These are phyloP conservation scores for Euphorbia tirucalli DNA, from an alignment of 345 rosid genomes.

Conservation along the genomic window DNA sequence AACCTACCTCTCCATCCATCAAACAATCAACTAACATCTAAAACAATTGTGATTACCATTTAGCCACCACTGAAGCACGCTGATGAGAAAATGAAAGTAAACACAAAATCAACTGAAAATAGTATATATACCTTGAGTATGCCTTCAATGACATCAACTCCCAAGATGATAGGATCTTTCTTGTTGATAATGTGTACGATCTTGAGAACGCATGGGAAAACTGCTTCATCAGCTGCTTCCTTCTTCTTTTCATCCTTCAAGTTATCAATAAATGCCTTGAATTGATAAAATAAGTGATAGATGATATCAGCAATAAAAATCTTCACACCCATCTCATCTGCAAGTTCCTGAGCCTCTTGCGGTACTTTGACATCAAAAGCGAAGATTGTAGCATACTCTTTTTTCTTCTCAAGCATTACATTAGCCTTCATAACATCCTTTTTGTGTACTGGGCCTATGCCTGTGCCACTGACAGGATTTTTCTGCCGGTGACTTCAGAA, in stretches of 20 bases:
- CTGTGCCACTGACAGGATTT: slow-evolving; percentile 89
- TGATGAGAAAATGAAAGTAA: neutral
- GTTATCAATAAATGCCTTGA: slow-evolving; percentile 71
- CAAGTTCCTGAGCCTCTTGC: slow-evolving; percentile 82
- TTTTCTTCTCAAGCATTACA: slow-evolving; percentile 91
- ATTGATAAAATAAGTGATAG: slow-evolving; percentile 87
- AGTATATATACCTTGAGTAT: slow-evolving; percentile 64
- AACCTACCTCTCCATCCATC: too few species aligned
- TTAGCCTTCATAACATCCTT: slow-evolving; percentile 93
- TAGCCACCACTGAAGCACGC: neutral
- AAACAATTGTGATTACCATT: neutral
- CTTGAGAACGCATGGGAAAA: slow-evolving; percentile 84
- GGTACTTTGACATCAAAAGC: slow-evolving; percentile 96
- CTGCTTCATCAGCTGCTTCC: slow-evolving; percentile 91
- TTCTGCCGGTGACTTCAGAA: slow-evolving; percentile 71
- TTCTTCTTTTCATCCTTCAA: slow-evolving; percentile 88
- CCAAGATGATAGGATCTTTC: slow-evolving; percentile 85
- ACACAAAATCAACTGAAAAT: neutral
- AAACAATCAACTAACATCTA: too few species aligned
- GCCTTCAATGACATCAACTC: slow-evolving; percentile 83
- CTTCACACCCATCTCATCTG: slow-evolving; percentile 83
- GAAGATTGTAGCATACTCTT: slow-evolving; percentile 84
- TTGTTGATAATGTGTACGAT: slow-evolving; percentile 79
- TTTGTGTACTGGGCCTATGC: slow-evolving; percentile 88
- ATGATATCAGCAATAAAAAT: slow-evolving; percentile 92